phyloP scores from a whole-genome alignment of 257 asterid species.

The Catharanthus roseus region DNA sequence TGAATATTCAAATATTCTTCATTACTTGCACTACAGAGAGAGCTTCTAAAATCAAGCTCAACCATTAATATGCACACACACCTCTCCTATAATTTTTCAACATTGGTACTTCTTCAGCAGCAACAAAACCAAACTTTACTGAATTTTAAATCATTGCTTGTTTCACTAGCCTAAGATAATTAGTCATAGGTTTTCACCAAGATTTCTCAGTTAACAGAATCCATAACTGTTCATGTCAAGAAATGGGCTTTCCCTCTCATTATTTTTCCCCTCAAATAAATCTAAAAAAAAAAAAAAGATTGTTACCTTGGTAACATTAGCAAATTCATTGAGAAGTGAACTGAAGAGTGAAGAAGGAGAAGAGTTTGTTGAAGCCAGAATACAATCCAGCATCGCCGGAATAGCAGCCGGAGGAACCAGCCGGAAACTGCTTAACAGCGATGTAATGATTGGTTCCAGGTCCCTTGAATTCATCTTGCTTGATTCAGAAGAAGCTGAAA shows the following conservation, averaged over 20 bases:
- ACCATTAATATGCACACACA: neutral
- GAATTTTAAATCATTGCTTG: neutral
- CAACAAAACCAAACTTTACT: neutral
- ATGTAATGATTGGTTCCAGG: constrained; percentile 40
- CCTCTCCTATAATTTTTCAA: neutral
- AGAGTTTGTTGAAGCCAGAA: constrained; percentile 50
- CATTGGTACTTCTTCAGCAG: neutral
- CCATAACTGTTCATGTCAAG: no score
- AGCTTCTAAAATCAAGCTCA: neutral
- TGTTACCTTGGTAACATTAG: constrained; percentile 47
- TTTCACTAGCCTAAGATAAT: neutral
- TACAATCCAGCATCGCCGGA: constrained; percentile 74
- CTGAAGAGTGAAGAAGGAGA: constrained; percentile 58
- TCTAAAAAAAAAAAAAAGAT: neutral
- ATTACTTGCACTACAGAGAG: no score
- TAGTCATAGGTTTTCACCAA: neutral
- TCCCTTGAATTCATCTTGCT: constrained; percentile 31
- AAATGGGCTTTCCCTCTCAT: neutral
- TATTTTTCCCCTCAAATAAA: neutral
- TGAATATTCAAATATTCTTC: neutral
- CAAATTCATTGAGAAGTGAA: constrained; percentile 48
- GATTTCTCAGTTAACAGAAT: neutral
- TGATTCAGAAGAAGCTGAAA: neutral
- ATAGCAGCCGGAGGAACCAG: constrained; percentile 64
- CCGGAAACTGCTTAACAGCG: constrained; percentile 66